Evolutionary conservation across 2,329 filamentous ascomycete genomes (phyloP), one percentile per base, ranked within the genome.

Genomic region (Juglanconis oblonga): DNA sequence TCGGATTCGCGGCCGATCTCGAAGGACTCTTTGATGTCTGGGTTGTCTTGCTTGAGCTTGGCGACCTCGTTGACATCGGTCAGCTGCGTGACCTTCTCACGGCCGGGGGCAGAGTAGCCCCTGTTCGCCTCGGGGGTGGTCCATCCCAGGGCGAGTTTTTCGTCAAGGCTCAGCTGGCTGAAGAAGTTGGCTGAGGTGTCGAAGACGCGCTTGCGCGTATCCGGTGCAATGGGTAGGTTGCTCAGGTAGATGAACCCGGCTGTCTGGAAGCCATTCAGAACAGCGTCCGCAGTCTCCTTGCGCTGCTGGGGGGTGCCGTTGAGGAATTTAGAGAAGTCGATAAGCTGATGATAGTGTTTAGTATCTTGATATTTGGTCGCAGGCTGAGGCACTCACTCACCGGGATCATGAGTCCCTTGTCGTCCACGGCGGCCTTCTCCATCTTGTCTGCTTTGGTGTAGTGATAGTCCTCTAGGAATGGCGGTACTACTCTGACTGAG

Each of bases 221-320:
- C 76, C 3, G 82, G 68, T 0, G 86, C 75, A 62, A 97, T 88
- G 45, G 89, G 84, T 66, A 94, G 87, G 73, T 94, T 90, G 67
- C 87, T 87, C 44, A 96, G 84, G 75, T 97, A 97, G 70, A 97
- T 84, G 79, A 97, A 97, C 59, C 93, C 93, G 2, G 92, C 90
- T 1, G 84, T 88, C 68, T 92, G 89, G 77, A 97, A 96, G 47
- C 91, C 92, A 56, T 86, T 71, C 11, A 94, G 86, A 66, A 97
- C 87, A 45, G 88, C 85, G 56, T 85, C 75, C 29, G 92, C 92
- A 1, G 90, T 86, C 48, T 81, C 75, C 54, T 81, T 77, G 67
- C 88, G 89, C 66, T 89, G 78, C 9, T 79, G 68, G 0, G 83
- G 76, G 24, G 81, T 80, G 38, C 89, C 89, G 59, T 81, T 74